Evolutionary conservation across 371 early-diverging fungal genomes (phyloP).

Genomic region (Mucor ambiguus): DNA sequence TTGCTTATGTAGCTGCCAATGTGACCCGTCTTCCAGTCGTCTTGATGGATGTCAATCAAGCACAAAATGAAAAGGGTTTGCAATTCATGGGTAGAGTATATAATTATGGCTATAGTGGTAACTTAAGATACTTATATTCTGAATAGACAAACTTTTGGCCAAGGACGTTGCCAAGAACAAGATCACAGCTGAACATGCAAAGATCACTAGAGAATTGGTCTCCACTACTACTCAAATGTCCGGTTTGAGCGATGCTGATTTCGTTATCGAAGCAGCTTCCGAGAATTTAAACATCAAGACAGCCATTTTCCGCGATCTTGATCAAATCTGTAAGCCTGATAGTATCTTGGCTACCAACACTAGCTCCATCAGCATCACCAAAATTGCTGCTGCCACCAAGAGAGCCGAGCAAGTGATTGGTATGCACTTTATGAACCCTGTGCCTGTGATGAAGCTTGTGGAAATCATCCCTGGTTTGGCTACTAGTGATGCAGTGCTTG

Average conservation of each 20-base stretch:
- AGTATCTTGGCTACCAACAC: constrained; percentile 97
- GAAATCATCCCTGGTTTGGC: constrained; percentile 96
- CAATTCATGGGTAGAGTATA: constrained; percentile 4
- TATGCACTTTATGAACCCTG: constrained; percentile 96
- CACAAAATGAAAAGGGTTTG: constrained; percentile 61
- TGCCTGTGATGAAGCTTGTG: constrained; percentile 98
- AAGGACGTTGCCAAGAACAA: constrained; percentile 92
- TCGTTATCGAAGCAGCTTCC: constrained; percentile 95
- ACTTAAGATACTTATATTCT: neutral
- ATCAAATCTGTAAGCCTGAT: constrained; percentile 63
- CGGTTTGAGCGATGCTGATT: constrained; percentile 69
- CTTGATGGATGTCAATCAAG: constrained; percentile 81
- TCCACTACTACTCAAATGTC: constrained; percentile 60
- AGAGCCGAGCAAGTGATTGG: constrained; percentile 87
- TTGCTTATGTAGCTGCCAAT: constrained; percentile 93
- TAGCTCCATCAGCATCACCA: constrained; percentile 93
- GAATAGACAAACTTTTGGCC: constrained; percentile 75
- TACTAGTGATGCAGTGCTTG: constrained; percentile 72
- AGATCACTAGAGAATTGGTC: constrained; percentile 68
- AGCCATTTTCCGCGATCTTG: constrained; percentile 81
- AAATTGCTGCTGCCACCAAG: constrained; percentile 89
- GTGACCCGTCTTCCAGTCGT: constrained; percentile 80
- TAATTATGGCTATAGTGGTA: neutral
- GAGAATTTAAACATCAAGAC: constrained; percentile 90
- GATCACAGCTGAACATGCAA: constrained; percentile 79